phyloP scores from a whole-genome alignment of 805 yeast species.

The Isabelozyma gotoi region DNA sequence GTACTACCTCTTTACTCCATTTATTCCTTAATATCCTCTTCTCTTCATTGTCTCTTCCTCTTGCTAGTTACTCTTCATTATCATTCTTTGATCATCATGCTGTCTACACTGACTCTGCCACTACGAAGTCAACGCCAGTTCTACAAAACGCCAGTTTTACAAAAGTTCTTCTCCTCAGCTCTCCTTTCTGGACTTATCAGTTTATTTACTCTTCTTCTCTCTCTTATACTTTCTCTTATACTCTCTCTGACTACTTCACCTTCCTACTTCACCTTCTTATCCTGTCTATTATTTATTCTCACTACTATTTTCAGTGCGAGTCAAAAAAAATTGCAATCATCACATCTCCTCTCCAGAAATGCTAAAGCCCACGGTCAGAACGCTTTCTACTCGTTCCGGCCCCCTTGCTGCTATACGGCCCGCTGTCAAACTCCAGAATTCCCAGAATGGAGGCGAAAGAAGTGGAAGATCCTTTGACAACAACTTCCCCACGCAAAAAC shows the following conservation, averaged over 20 bases:
- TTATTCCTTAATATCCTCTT: not conserved
- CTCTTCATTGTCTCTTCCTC: not conserved
- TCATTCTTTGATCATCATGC: too few species aligned
- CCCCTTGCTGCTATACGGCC: not conserved
- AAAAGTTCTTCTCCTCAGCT: too few species aligned
- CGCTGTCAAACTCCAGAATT: conserved; percentile 3
- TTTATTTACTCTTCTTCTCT: not conserved
- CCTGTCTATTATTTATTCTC: not conserved
- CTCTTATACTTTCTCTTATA: not conserved
- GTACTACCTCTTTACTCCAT: not conserved
- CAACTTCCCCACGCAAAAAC: conserved; percentile 18
- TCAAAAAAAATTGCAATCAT: not conserved
- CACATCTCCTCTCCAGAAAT: not conserved
- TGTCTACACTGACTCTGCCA: too few species aligned
- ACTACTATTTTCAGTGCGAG: not conserved
- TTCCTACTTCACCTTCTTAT: too few species aligned
- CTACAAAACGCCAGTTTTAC: too few species aligned
- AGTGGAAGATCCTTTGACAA: conserved; percentile 19
- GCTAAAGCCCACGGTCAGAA: conserved; percentile 5
- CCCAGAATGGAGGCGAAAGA: not conserved
- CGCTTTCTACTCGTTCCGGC: conserved; percentile 3
- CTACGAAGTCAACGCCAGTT: too few species aligned
- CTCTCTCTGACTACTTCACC: not conserved
- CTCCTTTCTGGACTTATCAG: too few species aligned
- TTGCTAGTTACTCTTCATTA: too few species aligned